Base-by-base conservation (phyloP, 139 green algal species). In the Coelastrella sp. region DNA sequence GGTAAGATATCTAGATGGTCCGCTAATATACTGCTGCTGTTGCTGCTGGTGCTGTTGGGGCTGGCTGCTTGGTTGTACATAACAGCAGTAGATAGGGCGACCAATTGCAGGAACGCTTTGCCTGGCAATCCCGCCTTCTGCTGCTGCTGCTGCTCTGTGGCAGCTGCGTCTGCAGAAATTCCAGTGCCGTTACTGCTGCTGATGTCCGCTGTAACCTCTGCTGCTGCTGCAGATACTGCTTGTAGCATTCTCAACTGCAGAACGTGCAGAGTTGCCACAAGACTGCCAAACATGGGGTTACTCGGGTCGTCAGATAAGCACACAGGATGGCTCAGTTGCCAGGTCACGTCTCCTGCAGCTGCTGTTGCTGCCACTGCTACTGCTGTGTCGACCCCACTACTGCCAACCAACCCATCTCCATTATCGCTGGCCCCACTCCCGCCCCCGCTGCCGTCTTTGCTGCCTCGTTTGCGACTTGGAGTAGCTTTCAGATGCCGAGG, bases 261-360 rank as follows among this genome's bases (percentile, higher is more conserved):
- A 11, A 59, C 22, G 3, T 80, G 83, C 83, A 88, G 54, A 5
- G 66, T 54, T 68, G 56, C 54, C 54, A 88, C 19, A 17, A 88
- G n/a, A 5, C 47, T 23, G 64, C 64, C 73, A 54, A 79, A 87
- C 32, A 66, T 16, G 14, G 4, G 57, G 16, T 54, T 87, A 65
- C 82, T 87, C 13, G 82, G 80, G 22, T 87, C 82, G 58, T 87
- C 82, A 47, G 19, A 32, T 32, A 87, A 60, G 5, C 54, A 66
- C 19, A 78, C 23, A 56, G 82, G 82, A 56, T 78, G 82, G 32
- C 82, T 87, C 23, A 73, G n/a, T 56, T 23, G 64, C 82, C 82
- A 87, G 23, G 61, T 23, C 20, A 20, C 80, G 74, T 74, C 83
- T 10, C 47, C 83, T 7, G 47, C 83, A 13, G 83, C 83, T 64